These are phyloP conservation scores for Eimeria zaria DNA, from an alignment of 169 alveolate species.

Conservation along the genomic window DNA sequence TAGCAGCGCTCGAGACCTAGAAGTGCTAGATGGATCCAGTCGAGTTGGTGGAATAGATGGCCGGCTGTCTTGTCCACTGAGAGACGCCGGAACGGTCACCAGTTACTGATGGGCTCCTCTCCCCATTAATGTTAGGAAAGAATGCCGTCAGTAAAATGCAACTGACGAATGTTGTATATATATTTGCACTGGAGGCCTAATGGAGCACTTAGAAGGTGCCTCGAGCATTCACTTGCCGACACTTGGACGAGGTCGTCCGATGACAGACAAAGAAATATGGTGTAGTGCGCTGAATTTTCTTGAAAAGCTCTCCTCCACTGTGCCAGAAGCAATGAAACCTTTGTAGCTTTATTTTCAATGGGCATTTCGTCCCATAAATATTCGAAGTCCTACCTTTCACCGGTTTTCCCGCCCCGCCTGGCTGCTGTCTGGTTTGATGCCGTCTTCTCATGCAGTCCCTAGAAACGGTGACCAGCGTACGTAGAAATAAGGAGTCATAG, in stretches of 20 bases:
- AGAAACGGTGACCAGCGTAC: neutral
- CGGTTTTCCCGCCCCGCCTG: slow-evolving; percentile 38
- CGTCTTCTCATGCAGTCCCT: neutral
- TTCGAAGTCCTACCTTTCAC: neutral
- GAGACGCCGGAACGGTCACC: slow-evolving; percentile 57
- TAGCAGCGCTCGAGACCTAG: neutral
- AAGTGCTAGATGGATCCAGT: neutral
- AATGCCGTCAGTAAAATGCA: neutral
- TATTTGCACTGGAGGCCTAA: neutral
- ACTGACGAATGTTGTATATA: neutral
- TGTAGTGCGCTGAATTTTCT: neutral
- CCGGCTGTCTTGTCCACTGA: slow-evolving; percentile 54
- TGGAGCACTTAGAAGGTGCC: slow-evolving; percentile 20
- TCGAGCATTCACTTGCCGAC: neutral
- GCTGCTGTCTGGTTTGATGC: slow-evolving; percentile 8
- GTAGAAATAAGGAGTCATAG: neutral
- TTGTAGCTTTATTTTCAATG: neutral
- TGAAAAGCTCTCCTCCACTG: neutral
- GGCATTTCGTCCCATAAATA: neutral
- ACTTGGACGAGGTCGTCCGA: neutral
- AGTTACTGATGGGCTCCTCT: neutral
- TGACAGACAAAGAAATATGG: slow-evolving; percentile 16
- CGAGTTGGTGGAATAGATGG: neutral
- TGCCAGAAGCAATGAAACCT: neutral
- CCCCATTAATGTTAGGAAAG: neutral